phyloP scores from a whole-genome alignment of 2,329 filamentous ascomycete genomes.

The Hypoxylon sp. region DNA sequence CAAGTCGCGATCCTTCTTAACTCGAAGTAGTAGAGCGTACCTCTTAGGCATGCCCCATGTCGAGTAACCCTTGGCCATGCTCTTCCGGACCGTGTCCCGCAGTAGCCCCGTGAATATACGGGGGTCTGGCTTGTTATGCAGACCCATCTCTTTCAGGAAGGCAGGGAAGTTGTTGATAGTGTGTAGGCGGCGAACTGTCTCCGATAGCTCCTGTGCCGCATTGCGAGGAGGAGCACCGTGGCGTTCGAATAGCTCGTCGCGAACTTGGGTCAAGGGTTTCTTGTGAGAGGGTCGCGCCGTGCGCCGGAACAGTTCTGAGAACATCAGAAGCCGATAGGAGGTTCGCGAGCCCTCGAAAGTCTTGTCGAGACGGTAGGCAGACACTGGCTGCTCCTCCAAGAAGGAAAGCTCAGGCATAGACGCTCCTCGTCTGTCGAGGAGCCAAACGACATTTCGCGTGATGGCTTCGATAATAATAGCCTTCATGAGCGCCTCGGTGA shows the following conservation, averaged over 20 bases:
- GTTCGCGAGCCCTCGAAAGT: conserved; percentile 63
- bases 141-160: conserved; percentile 62
- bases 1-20: conserved; percentile 32
- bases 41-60: conserved; percentile 38
- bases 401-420: conserved; percentile 62
- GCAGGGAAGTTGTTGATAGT: conserved; percentile 59
- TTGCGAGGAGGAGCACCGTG: conserved; percentile 63
- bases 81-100: conserved; percentile 54
- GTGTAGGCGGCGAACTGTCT: conserved; percentile 62
- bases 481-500: conserved; percentile 58
- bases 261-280: conserved; percentile 57
- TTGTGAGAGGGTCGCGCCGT: conserved; percentile 57
- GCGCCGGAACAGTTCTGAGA: conserved; percentile 65
- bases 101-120: conserved; percentile 55
- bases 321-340: conserved; percentile 67
- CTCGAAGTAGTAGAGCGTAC: conserved; percentile 46
- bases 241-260: conserved; percentile 62
- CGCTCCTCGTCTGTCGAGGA: conserved; percentile 59
- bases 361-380: conserved; percentile 62
- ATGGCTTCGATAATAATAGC: conserved; percentile 65
- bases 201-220: conserved; percentile 58
- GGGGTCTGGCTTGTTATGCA: conserved; percentile 49
- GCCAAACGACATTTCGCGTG: conserved; percentile 66
- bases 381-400: conserved; percentile 59
- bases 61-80: conserved; percentile 56